Base-by-base conservation (phyloP, 495 filamentous ascomycete species). In the Penicillium egyptiacum region DNA sequence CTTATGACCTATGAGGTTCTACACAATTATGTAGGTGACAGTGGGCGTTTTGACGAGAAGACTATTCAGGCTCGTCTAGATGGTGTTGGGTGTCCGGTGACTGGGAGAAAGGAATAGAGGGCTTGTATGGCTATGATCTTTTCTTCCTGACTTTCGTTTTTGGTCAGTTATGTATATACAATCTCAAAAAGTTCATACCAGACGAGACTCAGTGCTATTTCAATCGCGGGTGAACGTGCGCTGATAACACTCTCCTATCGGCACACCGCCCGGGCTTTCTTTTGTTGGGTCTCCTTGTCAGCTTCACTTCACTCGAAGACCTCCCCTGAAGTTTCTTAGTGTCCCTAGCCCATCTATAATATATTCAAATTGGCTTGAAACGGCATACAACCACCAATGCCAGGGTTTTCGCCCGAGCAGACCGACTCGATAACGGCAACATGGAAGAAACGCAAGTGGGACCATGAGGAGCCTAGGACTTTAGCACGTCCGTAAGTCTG, bases 1-100 rank as follows among this genome's bases (percentile, higher is more conserved):
- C 58, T 89, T 20, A 94, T 94, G 89, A 82, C 86, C 47, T 70
- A 79, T 41, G 86, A 88, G 67, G 85, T 88, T 3, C 71, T 88
- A 41, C 79, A 76, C 41, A 79, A 79, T 53, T 79, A 77, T 53
- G 69, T 65, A 20, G 75, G 72, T 9, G 74, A 75, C n/a, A 60
- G 62, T 45, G 75, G 75, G 28, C 68, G 57, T 8, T 73, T 79
- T 61, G 73, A 77, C 30, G 75, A 79, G 50, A 72, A 73, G 57
- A 76, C 73, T 17, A 77, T 79, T 40, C 68, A 73, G 46, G 65
- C 72, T 22, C 69, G 76, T 28, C 53, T 77, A 44, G 73, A 76
- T 37, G 64, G 69, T 22, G 62, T 70, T 59, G 51, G 55, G 37
- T 66, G 33, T 30, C 45, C 45, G 17, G 25, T 28, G 16, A 31